Evolutionary conservation across 148 eudicot species (phyloP).

Genomic region (Rheum nobile): DNA sequence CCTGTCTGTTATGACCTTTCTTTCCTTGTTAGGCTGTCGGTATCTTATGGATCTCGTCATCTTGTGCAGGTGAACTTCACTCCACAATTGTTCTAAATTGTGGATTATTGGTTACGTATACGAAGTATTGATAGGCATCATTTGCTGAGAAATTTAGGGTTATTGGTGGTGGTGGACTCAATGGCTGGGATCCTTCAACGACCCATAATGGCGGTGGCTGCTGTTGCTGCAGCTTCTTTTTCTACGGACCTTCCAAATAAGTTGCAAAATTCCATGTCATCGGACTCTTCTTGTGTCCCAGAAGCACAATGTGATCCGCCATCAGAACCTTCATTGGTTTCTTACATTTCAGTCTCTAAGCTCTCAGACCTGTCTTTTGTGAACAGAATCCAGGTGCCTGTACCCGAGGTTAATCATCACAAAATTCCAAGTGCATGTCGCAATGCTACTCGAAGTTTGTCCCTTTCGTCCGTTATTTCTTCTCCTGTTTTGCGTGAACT

Average conservation of each 20-base stretch:
- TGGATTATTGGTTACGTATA: conserved; percentile 7
- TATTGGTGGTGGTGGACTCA: conserved; percentile 51
- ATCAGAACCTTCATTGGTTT: conserved; percentile 54
- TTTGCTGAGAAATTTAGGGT: conserved; percentile 29
- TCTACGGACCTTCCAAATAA: conserved; percentile 64
- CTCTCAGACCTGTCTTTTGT: conserved; percentile 46
- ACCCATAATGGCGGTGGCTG: conserved; percentile 76
- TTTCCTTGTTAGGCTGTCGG: not conserved
- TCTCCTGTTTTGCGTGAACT: conserved; percentile 33
- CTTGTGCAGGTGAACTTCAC: conserved; percentile 25
- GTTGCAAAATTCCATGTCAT: conserved; percentile 28
- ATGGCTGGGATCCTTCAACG: conserved; percentile 64
- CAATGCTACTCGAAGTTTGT: conserved; percentile 13
- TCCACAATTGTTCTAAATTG: not conserved
- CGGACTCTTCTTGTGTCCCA: conserved; percentile 20
- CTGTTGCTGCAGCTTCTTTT: conserved; percentile 71
- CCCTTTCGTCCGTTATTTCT: conserved; percentile 20
- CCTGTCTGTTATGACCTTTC: not conserved
- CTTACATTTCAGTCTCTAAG: conserved; percentile 59
- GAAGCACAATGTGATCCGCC: conserved; percentile 21
- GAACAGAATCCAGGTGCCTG: conserved; percentile 43
- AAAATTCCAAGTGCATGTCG: conserved; percentile 15
- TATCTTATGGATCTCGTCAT: conserved; percentile 4
- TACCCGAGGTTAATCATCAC: conserved; percentile 31
- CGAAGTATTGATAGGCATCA: conserved; percentile 10